Evolutionary conservation across 129 eudicot species (phyloP).

Genomic region (Flaveria sonorensis): DNA sequence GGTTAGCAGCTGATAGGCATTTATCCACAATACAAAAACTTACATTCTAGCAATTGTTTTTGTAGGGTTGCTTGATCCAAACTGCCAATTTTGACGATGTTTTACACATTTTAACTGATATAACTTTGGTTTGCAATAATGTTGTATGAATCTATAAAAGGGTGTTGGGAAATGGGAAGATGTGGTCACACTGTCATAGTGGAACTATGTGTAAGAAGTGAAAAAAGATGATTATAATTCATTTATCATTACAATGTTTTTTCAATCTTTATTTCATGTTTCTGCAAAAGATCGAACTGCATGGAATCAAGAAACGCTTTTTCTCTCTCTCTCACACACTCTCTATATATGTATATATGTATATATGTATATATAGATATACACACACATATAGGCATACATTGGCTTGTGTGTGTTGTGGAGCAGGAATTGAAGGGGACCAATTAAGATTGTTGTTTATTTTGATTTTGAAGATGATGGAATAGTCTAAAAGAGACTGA

Average conservation of each 20-base stretch:
- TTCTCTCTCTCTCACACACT: not conserved
- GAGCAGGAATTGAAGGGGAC: constrained; percentile 34
- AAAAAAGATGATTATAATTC: constrained; percentile 81
- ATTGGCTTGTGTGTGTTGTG: constrained; percentile 24
- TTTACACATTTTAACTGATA: not conserved
- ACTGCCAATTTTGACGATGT: not conserved
- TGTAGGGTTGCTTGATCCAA: no score
- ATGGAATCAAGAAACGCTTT: constrained; percentile 45
- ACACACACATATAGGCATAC: constrained; percentile 16
- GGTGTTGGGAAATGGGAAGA: constrained; percentile 41
- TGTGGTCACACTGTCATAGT: constrained; percentile 45
- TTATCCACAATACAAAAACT: no score
- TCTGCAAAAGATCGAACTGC: constrained; percentile 43
- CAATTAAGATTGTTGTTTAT: constrained; percentile 31
- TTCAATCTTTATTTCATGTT: constrained; percentile 46
- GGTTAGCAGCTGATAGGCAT: not conserved
- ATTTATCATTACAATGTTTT: constrained; percentile 80
- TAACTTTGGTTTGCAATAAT: constrained; percentile 2
- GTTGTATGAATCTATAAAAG: not conserved
- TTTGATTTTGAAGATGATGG: constrained; percentile 53
- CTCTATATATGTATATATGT: constrained; percentile 7
- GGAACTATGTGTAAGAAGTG: constrained; percentile 51
- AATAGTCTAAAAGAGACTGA: constrained; percentile 90
- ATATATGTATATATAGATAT: not conserved
- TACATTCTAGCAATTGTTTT: no score